Percentiles rank a stretch among this genome's conserved stretches.
Conservation (phyloP, 345 rosid species). For the Eucalyptus pauciflora region DNA sequence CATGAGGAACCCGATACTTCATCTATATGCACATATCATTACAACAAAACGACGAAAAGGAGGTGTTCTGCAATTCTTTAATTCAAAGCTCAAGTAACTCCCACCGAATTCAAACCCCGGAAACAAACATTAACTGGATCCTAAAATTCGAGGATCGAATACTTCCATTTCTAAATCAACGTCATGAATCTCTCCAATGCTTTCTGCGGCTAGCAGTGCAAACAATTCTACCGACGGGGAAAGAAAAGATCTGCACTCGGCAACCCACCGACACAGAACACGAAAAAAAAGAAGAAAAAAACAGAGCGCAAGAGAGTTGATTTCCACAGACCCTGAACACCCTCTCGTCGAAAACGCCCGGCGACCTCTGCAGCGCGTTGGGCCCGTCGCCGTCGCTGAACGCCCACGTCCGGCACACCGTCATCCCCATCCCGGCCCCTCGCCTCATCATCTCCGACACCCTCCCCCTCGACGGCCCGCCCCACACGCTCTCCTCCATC, state of each 20-base stretch:
- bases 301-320: not conserved
- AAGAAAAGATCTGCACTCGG: not conserved
- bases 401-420: constrained; percentile 46
- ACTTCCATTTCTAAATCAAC: not conserved
- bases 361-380: constrained; percentile 24
- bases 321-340: constrained; percentile 13
- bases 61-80: not conserved
- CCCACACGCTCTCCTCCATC: constrained; percentile 20
- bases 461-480: constrained; percentile 7
- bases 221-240: not conserved
- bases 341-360: constrained; percentile 33
- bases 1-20: not conserved
- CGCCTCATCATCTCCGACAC: constrained; percentile 14
- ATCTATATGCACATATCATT: not conserved
- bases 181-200: not conserved
- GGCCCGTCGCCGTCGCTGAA: constrained; percentile 27
- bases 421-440: constrained; percentile 29
- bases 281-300: not conserved
- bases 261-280: not conserved
- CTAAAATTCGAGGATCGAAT: not conserved
- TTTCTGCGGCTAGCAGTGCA: not conserved
- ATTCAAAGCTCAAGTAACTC: not conserved
- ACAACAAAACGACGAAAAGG: not conserved
- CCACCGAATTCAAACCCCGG: not conserved
- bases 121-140: not conserved